A percentile compares a stretch with the other conserved stretches of the same genome.
phyloP scores from a whole-genome alignment of 2,329 filamentous ascomycete genomes.

The Gnomoniopsis smithogilvyi region DNA sequence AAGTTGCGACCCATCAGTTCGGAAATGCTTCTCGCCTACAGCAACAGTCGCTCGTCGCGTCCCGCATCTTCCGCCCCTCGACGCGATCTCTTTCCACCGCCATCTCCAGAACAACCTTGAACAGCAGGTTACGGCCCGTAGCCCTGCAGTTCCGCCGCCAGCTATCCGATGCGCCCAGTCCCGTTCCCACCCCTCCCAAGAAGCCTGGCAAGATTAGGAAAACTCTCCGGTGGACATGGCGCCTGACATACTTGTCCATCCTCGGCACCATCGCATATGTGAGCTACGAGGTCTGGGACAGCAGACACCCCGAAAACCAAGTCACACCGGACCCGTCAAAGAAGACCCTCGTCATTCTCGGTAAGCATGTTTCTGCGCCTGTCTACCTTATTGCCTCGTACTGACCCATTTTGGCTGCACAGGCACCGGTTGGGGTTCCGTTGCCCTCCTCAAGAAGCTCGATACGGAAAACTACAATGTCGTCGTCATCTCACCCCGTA shows the following conservation, averaged over 20 bases:
- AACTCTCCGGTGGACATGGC: slow-evolving; percentile 77
- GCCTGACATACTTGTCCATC: slow-evolving; percentile 73
- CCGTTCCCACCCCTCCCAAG: slow-evolving; percentile 39
- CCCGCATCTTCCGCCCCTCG: slow-evolving; percentile 26
- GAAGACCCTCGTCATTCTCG: slow-evolving; percentile 95
- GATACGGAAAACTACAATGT: slow-evolving; percentile 99
- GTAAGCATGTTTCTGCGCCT: slow-evolving; percentile 45
- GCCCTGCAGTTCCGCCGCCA: slow-evolving; percentile 26
- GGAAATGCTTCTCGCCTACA: slow-evolving; percentile 22
- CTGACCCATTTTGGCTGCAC: slow-evolving; percentile 20
- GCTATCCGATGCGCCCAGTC: slow-evolving; percentile 22
- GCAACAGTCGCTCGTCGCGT: slow-evolving; percentile 20
- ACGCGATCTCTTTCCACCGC: slow-evolving; percentile 19
- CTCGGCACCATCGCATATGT: slow-evolving; percentile 69
- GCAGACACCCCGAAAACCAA: slow-evolving; percentile 80
- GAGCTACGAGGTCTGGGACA: slow-evolving; percentile 77
- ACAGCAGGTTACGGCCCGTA: slow-evolving; percentile 22
- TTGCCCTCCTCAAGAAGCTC: slow-evolving; percentile 96
- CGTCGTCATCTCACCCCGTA: slow-evolving; percentile 93
- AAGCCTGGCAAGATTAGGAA: slow-evolving; percentile 60
- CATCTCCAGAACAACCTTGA: slow-evolving; percentile 19
- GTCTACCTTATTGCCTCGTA: slow-evolving; percentile 15
- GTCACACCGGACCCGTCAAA: slow-evolving; percentile 76
- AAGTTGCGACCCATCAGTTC: slow-evolving; percentile 27
- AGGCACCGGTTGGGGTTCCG: slow-evolving; percentile 95